phyloP scores from a whole-genome alignment of 495 filamentous ascomycete species.

The Neurospora cerealis region DNA sequence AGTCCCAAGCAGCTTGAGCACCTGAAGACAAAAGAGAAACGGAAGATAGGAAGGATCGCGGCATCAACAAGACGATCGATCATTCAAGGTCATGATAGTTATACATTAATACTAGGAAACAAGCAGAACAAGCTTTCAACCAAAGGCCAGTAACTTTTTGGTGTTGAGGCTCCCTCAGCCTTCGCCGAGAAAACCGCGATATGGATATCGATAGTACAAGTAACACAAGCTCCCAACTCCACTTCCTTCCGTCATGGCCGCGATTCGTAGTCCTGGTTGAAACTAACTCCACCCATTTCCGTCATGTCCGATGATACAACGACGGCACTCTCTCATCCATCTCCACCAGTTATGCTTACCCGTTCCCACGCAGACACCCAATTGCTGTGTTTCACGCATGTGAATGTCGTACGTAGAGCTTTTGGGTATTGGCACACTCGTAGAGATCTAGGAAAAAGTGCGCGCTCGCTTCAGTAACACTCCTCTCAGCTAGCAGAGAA shows the following conservation, averaged over 20 bases:
- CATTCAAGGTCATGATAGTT: not conserved
- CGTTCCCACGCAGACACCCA: not conserved
- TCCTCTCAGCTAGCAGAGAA: not conserved
- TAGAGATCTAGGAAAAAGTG: no score
- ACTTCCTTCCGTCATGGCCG: not conserved
- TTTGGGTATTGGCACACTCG: not conserved
- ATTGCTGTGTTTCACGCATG: not conserved
- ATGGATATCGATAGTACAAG: not conserved
- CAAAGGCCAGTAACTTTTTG: not conserved
- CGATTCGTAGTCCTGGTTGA: not conserved
- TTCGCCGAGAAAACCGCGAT: not conserved
- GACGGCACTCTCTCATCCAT: not conserved
- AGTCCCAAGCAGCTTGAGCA: not conserved
- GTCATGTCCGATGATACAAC: not conserved
- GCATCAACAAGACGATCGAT: no score
- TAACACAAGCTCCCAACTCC: not conserved
- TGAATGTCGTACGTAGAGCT: not conserved
- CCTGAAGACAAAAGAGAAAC: no score
- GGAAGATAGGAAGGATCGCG: no score
- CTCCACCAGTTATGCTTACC: not conserved
- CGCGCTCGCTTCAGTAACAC: not conserved
- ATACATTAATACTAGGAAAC: not conserved
- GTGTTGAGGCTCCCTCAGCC: not conserved
- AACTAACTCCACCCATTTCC: not conserved
- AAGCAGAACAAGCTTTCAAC: not conserved